Conservation (phyloP, 352 stramenopile species). For the Halophytophthora polymorphica region DNA sequence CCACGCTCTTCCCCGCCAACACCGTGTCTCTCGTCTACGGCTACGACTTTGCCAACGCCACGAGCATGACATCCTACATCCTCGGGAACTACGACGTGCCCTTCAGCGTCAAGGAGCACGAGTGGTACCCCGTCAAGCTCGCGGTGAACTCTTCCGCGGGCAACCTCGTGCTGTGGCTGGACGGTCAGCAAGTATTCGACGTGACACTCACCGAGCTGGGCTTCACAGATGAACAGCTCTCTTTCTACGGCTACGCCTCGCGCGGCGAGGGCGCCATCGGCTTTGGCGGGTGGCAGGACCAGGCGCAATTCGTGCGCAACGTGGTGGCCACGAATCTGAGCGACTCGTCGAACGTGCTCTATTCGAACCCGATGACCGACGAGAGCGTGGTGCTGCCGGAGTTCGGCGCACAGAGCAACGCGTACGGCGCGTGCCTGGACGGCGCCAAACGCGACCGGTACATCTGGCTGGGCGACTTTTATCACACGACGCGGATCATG, state of each 20-base stretch:
- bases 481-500: conserved; percentile 29
- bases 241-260: conserved; percentile 19
- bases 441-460: conserved; percentile 28
- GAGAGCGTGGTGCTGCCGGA: conserved; percentile 18
- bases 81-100: conserved; percentile 37
- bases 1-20: conserved; percentile 27
- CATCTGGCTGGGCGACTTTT: conserved; percentile 34
- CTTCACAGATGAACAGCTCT: conserved; percentile 10
- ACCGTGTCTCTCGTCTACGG: conserved; percentile 23
- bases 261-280: conserved; percentile 20
- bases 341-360: conserved; percentile 12
- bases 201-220: conserved; percentile 21
- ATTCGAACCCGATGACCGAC: conserved; percentile 26
- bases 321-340: conserved; percentile 16
- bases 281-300: conserved; percentile 26
- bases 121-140: conserved; percentile 63
- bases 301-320: conserved; percentile 21
- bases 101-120: conserved; percentile 72
- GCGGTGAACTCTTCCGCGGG: conserved; percentile 50
- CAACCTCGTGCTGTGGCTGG: conserved; percentile 25
- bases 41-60: conserved; percentile 30
- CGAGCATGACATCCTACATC: conserved; percentile 28
- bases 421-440: conserved; percentile 24
- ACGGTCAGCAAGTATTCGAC: conserved; percentile 25
- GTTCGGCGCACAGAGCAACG: conserved; percentile 22